phyloP scores from a whole-genome alignment of 2,329 filamentous ascomycete genomes.

The Pyricularia grisea region DNA sequence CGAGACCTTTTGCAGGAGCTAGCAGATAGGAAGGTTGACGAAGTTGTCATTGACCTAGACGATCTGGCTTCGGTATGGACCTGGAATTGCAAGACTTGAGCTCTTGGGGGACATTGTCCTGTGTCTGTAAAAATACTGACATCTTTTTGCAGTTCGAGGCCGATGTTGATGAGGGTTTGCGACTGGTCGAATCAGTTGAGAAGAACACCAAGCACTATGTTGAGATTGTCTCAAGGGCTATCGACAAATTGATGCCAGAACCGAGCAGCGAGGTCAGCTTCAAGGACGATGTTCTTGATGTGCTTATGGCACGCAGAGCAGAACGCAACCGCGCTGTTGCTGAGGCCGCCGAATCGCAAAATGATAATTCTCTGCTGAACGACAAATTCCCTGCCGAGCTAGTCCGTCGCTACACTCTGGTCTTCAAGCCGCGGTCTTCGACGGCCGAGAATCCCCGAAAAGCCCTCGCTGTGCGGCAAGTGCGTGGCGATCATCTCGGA shows the following conservation, averaged over 20 bases:
- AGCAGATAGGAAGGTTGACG: constrained; percentile 66
- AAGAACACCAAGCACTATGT: constrained; percentile 92
- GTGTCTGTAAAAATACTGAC: background rate
- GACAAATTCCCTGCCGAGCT: constrained; percentile 86
- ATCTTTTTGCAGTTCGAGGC: constrained; percentile 57
- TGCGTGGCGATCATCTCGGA: constrained; percentile 86
- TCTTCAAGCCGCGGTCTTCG: constrained; percentile 85
- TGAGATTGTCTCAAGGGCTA: constrained; percentile 78
- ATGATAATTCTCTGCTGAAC: constrained; percentile 55
- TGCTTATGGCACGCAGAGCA: constrained; percentile 87
- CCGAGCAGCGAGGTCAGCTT: constrained; percentile 76
- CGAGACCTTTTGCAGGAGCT: constrained; percentile 79
- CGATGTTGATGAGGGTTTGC: constrained; percentile 55
- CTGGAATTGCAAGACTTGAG: constrained; percentile 3
- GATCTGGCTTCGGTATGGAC: constrained; percentile 63
- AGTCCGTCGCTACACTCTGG: constrained; percentile 86
- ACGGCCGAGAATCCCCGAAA: constrained; percentile 54
- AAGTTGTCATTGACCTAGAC: constrained; percentile 81
- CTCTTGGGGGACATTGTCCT: background rate
- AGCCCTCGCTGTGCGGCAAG: constrained; percentile 80
- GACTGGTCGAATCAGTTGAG: constrained; percentile 77
- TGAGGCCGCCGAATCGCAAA: constrained; percentile 54
- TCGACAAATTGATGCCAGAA: constrained; percentile 77
- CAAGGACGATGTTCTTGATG: constrained; percentile 95
- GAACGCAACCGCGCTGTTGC: constrained; percentile 73